Percentiles rank a stretch among this genome's conserved stretches.
These are phyloP conservation scores for Trypanosoma theileri DNA, from an alignment of 208 protist species.

Conservation along the genomic window DNA sequence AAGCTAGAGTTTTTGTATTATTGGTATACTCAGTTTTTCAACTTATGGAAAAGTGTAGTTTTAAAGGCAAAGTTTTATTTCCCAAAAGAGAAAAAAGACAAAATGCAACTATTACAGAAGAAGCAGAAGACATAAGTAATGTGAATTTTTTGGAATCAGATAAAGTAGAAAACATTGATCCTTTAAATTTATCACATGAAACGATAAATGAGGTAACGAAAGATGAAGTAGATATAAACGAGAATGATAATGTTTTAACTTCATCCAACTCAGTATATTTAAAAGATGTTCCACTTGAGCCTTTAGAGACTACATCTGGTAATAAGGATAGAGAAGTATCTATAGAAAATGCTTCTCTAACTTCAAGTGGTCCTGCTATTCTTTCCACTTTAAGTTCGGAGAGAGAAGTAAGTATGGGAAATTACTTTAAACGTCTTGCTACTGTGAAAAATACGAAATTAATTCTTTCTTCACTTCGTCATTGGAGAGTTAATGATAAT, in stretches of 20 bases:
- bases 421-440: constrained; percentile 68
- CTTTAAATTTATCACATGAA: constrained; percentile 45
- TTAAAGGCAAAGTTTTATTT: constrained; percentile 67
- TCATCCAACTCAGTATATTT: constrained; percentile 1
- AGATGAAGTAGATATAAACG: not conserved
- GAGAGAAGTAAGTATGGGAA: constrained; percentile 66
- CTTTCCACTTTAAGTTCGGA: constrained; percentile 65
- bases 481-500: constrained; percentile 77
- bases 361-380: constrained; percentile 37
- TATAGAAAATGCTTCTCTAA: constrained; percentile 27
- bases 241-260: constrained; percentile 14
- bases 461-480: constrained; percentile 63
- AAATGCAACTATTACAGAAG: constrained; percentile 30
- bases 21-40: constrained; percentile 78
- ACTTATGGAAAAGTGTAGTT: constrained; percentile 87
- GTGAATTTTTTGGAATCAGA: constrained; percentile 12
- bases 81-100: constrained; percentile 48
- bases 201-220: constrained; percentile 17
- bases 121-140: constrained; percentile 30
- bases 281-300: not conserved
- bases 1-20: constrained; percentile 52
- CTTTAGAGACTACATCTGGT: not conserved
- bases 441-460: constrained; percentile 64
- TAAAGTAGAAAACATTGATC: constrained; percentile 20
- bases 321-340: constrained; percentile 8